phyloP scores from a whole-genome alignment of 371 early-diverging fungal genomes.

The Blyttiomyces sp. region DNA sequence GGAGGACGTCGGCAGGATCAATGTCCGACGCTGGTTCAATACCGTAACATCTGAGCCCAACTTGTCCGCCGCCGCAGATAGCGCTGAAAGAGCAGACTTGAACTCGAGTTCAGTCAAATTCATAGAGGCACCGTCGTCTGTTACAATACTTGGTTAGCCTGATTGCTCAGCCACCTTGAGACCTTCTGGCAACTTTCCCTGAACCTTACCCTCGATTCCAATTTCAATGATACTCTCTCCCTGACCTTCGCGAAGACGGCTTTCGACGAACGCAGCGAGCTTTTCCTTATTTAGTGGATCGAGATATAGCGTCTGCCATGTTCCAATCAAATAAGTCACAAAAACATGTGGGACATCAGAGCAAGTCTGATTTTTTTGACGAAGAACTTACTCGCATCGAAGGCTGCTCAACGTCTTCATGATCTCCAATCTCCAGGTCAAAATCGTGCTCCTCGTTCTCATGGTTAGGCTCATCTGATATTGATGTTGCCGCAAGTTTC shows the following conservation, averaged over 20 bases:
- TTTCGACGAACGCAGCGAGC: background rate
- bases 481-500: too few species aligned
- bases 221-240: conserved; percentile 79
- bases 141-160: background rate
- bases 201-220: conserved; percentile 66
- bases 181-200: background rate
- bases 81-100: conserved; percentile 42
- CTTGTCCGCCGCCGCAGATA: conserved; percentile 41
- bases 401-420: too few species aligned
- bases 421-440: too few species aligned
- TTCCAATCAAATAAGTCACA: background rate
- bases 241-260: conserved; percentile 36
- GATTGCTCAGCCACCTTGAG: background rate
- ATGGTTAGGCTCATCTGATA: too few species aligned
- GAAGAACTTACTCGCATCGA: background rate
- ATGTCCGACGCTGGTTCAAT: conserved; percentile 50
- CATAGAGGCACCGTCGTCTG: conserved; percentile 73
- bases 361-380: background rate
- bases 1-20: conserved; percentile 17
- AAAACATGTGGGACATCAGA: background rate
- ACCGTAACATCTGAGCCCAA: conserved; percentile 65
- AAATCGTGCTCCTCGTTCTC: too few species aligned
- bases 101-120: conserved; percentile 61
- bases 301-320: background rate
- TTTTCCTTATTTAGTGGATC: background rate